These are phyloP conservation scores for Penicillium diatomitis DNA, from an alignment of 495 filamentous ascomycete genomes.

Conservation along the genomic window DNA sequence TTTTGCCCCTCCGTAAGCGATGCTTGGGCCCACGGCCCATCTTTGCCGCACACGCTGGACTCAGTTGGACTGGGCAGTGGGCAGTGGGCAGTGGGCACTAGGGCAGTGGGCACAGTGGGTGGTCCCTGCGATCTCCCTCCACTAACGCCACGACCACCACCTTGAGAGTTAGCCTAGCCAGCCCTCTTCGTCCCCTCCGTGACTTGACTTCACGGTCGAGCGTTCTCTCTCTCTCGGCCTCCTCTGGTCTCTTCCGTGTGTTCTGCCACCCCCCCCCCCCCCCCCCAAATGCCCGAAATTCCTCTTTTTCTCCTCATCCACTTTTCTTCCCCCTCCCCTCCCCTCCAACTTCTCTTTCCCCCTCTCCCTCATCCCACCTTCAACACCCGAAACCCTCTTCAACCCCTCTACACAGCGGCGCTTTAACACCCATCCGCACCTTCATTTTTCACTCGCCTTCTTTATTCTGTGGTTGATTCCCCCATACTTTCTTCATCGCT, in stretches of 20 bases:
- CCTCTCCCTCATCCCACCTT: constrained; percentile 7
- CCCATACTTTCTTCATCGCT: neutral
- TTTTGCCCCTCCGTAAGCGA: constrained; percentile 19
- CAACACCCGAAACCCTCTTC: neutral
- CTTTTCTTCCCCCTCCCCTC: constrained; percentile 19
- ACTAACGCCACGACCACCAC: too few relatives aligned
- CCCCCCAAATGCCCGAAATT: constrained; percentile 14
- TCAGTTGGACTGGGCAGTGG: too few relatives aligned
- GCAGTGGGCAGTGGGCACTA: too few relatives aligned
- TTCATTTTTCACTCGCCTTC: constrained; percentile 29
- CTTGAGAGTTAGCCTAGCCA: too few relatives aligned
- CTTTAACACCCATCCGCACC: constrained; percentile 24
- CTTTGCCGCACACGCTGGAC: neutral
- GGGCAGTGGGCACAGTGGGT: too few relatives aligned
- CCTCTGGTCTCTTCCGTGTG: constrained; percentile 17
- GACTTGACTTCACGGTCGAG: constrained; percentile 9
- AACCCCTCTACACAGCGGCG: constrained; percentile 10
- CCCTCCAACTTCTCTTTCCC: constrained; percentile 28
- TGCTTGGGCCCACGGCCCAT: constrained; percentile 21
- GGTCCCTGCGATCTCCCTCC: too few relatives aligned
- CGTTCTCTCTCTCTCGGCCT: constrained; percentile 16
- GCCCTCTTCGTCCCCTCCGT: too few relatives aligned
- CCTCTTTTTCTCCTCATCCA: constrained; percentile 26
- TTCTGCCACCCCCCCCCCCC: constrained; percentile 13
- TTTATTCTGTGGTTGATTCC: constrained; percentile 16